These are phyloP conservation scores for Colletotrichum sp. DNA, from an alignment of 2,329 filamentous ascomycete genomes.

Conservation along the genomic window DNA sequence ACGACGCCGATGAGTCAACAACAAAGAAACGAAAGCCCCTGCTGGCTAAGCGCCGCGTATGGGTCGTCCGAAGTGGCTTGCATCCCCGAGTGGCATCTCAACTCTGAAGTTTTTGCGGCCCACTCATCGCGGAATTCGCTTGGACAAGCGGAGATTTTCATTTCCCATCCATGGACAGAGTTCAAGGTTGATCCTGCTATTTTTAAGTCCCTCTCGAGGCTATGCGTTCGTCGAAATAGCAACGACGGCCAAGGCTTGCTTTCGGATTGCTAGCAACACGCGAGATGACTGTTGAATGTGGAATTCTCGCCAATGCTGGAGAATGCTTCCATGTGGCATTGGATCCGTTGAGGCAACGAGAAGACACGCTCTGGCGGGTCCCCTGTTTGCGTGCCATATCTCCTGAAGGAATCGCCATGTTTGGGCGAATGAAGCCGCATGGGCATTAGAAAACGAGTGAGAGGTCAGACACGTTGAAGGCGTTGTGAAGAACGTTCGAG, in stretches of 20 bases:
- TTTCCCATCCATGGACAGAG: constrained; percentile 1
- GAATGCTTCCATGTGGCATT: neutral
- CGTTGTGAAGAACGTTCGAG: neutral
- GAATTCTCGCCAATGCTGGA: neutral
- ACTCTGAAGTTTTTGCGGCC: neutral
- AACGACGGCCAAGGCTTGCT: neutral
- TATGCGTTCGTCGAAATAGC: neutral
- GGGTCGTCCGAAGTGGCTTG: constrained; percentile 17
- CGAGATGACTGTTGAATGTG: neutral
- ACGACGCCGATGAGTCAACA: neutral
- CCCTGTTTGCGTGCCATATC: neutral
- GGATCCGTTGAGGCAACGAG: neutral
- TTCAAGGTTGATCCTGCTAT: constrained; percentile 12
- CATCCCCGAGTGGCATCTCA: constrained; percentile 2
- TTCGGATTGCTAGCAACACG: neutral
- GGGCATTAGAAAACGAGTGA: neutral
- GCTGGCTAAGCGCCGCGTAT: neutral
- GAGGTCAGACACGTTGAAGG: neutral
- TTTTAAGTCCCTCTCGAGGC: neutral
- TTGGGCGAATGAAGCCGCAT: neutral
- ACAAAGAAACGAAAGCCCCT: neutral
- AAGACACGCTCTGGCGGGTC: neutral
- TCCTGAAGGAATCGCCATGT: neutral
- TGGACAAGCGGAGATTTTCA: constrained; percentile 8
- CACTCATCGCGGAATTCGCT: neutral